Evolutionary conservation across 225 moss, liverwort and hornwort genomes (phyloP).

Genomic region (Straminergon stramineum): DNA sequence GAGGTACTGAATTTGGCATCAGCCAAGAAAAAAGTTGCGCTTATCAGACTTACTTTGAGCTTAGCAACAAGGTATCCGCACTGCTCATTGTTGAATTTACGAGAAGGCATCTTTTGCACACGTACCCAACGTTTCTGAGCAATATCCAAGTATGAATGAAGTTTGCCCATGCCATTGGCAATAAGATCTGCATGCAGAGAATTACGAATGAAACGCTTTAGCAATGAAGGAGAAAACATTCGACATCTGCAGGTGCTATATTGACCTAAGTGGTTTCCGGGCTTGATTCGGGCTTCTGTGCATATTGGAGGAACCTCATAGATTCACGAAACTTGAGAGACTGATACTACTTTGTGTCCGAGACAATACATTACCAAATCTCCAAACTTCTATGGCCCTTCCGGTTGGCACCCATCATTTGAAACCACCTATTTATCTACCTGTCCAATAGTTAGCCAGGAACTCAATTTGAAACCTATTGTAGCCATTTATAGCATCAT

Average conservation of each 20-base stretch:
- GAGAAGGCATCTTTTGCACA: background rate
- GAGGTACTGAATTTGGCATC: background rate
- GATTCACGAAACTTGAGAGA: background rate
- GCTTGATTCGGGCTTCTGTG: background rate
- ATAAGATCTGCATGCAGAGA: background rate
- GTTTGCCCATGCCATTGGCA: background rate
- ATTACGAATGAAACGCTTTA: background rate
- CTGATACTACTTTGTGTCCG: background rate
- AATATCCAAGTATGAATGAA: background rate
- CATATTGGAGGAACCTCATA: background rate
- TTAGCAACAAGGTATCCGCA: background rate
- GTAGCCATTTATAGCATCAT: background rate
- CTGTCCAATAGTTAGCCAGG: background rate
- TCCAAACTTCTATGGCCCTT: background rate
- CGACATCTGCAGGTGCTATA: too few relatives aligned
- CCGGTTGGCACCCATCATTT: background rate
- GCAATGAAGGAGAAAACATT: background rate
- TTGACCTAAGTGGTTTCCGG: background rate
- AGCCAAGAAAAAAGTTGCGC: background rate
- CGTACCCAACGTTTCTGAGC: background rate
- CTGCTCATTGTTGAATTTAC: background rate
- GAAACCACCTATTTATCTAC: background rate
- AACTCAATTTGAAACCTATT: background rate
- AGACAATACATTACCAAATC: background rate
- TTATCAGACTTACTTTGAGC: background rate